Conservation (phyloP, 345 rosid species). For the Pseudoturritis turrita region DNA sequence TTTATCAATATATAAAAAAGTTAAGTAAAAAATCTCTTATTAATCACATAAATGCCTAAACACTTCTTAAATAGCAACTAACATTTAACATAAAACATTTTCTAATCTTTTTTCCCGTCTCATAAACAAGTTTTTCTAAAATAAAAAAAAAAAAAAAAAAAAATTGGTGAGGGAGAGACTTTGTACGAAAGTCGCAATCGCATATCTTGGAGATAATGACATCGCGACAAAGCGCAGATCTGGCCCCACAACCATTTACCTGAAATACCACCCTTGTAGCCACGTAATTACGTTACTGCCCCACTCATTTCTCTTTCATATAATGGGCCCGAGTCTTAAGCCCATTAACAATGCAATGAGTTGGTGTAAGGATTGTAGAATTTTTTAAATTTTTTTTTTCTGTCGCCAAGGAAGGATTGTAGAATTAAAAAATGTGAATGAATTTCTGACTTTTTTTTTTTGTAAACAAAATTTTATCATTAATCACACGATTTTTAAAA, state of each 20-base stretch:
- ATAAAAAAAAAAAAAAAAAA: background rate
- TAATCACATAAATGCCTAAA: too few species aligned
- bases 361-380: background rate
- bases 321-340: background rate
- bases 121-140: background rate
- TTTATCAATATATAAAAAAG: too few species aligned
- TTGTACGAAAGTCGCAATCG: conserved; percentile 37
- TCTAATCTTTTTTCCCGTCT: background rate
- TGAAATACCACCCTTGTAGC: conserved; percentile 2
- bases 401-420: too few species aligned
- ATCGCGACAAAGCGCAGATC: conserved; percentile 47
- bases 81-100: too few species aligned
- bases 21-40: too few species aligned
- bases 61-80: too few species aligned
- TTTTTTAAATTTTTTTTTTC: too few species aligned
- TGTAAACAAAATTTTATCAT: background rate
- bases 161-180: background rate
- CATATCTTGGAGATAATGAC: conserved; percentile 68
- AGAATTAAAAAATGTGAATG: background rate
- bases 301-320: background rate
- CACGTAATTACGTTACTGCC: background rate
- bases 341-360: background rate
- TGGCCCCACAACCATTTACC: conserved; percentile 39
- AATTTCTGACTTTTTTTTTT: too few species aligned
- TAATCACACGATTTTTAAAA: background rate